Percentiles rank a stretch among this genome's conserved stretches.
phyloP scores from a whole-genome alignment of 1,284 basidiomycete genomes.

The Heliocybe sulcata region DNA sequence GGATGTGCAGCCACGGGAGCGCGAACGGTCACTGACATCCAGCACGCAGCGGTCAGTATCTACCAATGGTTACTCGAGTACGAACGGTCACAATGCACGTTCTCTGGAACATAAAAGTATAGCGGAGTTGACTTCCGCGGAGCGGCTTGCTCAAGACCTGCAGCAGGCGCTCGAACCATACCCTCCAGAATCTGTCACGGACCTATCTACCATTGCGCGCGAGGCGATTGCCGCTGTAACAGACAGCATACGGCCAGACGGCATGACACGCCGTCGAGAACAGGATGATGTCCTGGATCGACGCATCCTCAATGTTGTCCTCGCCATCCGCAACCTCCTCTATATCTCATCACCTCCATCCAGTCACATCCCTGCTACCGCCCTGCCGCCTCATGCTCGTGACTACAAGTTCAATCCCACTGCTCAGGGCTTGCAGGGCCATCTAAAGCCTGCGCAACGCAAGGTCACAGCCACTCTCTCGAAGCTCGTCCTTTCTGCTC shows the following conservation, averaged over 20 bases:
- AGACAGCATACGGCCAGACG: constrained; percentile 44
- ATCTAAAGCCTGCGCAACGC: constrained; percentile 64
- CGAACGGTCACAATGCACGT: constrained; percentile 10
- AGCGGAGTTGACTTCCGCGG: constrained; percentile 53
- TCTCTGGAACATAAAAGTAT: constrained; percentile 13
- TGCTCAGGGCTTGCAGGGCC: constrained; percentile 41
- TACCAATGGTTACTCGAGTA: constrained; percentile 6
- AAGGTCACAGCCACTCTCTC: constrained; percentile 76
- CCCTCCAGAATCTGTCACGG: constrained; percentile 48
- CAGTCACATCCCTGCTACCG: constrained; percentile 50
- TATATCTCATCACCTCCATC: constrained; percentile 61
- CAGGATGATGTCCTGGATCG: constrained; percentile 54
- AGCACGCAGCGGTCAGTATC: background rate
- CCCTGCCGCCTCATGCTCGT: constrained; percentile 44
- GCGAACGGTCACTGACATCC: constrained; percentile 20
- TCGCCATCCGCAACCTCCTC: constrained; percentile 66
- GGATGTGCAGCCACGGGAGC: constrained; percentile 55
- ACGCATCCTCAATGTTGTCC: constrained; percentile 58
- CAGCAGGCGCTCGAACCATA: constrained; percentile 55
- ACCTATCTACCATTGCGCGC: constrained; percentile 50
- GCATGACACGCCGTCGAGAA: constrained; percentile 37
- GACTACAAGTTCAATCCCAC: constrained; percentile 34
- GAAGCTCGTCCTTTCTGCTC: constrained; percentile 67
- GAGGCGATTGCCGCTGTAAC: constrained; percentile 59
- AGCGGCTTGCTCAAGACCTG: constrained; percentile 56